A percentile compares a stretch with the other conserved stretches of the same genome.
Evolutionary conservation across 1,139 yeast species (phyloP).

Genomic region (Candida sojae): DNA sequence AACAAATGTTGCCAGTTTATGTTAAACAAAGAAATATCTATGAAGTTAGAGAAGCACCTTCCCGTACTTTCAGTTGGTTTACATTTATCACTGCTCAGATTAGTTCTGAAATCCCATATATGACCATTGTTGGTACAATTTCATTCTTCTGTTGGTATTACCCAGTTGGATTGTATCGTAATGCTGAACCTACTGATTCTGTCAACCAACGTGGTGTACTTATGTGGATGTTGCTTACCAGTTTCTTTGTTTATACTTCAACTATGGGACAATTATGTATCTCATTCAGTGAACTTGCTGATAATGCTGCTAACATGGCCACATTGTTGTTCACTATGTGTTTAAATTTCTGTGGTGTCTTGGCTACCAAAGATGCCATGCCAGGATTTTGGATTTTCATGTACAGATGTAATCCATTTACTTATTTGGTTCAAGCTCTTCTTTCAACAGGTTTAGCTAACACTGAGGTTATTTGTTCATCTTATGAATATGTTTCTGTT

Average conservation of each 20-base stretch:
- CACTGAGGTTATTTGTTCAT: slow-evolving; percentile 24
- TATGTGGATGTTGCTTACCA: slow-evolving; percentile 43
- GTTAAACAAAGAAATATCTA: slow-evolving; percentile 33
- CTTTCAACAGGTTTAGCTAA: slow-evolving; percentile 27
- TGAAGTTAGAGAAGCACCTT: slow-evolving; percentile 36
- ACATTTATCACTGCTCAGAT: slow-evolving; percentile 58
- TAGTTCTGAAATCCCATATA: slow-evolving; percentile 76
- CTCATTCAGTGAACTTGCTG: slow-evolving; percentile 37
- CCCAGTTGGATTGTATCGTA: slow-evolving; percentile 68
- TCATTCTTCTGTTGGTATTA: slow-evolving; percentile 77
- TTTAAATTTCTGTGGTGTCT: slow-evolving; percentile 36
- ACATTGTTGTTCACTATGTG: slow-evolving; percentile 28
- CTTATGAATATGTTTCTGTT: slow-evolving; percentile 25
- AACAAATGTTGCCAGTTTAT: slow-evolving; percentile 44
- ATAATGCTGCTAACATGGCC: slow-evolving; percentile 38
- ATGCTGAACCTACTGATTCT: slow-evolving; percentile 41
- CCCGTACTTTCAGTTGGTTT: slow-evolving; percentile 29
- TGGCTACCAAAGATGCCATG: slow-evolving; percentile 24
- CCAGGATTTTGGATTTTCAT: slow-evolving; percentile 51
- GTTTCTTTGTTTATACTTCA: slow-evolving; percentile 31
- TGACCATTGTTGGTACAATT: slow-evolving; percentile 60
- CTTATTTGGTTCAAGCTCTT: slow-evolving; percentile 48
- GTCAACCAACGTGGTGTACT: slow-evolving; percentile 40
- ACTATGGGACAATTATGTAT: slow-evolving; percentile 39
- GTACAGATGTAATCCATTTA: slow-evolving; percentile 68